Conservation (phyloP, 2,329 filamentous ascomycete genomes). For the Phyllosticta capitalensis region DNA sequence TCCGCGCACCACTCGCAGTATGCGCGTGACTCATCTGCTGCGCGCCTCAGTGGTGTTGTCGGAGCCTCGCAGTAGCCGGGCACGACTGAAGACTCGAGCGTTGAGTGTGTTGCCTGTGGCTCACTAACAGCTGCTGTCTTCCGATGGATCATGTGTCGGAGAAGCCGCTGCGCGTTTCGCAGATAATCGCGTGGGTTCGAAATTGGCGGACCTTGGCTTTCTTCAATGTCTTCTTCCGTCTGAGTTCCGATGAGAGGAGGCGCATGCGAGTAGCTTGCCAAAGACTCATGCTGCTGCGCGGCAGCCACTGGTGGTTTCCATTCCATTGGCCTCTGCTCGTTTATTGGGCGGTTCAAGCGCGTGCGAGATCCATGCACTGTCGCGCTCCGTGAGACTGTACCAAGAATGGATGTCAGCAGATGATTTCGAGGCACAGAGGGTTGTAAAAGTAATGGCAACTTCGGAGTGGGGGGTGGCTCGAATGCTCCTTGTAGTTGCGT, state of each 20-base stretch:
- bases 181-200: background rate
- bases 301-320: background rate
- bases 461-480: too few species aligned
- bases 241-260: background rate
- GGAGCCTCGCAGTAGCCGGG: background rate
- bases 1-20: background rate
- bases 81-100: background rate
- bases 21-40: background rate
- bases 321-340: background rate
- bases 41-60: background rate
- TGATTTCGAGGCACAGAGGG: background rate
- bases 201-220: background rate
- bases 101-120: background rate
- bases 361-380: background rate
- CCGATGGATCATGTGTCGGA: background rate
- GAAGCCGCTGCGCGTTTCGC: background rate
- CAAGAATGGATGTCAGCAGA: background rate
- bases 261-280: background rate
- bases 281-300: background rate
- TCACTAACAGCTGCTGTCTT: background rate
- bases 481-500: too few species aligned
- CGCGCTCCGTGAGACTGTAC: background rate
- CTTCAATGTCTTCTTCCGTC: background rate
- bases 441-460: too few species aligned
- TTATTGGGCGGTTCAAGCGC: background rate